Evolutionary conservation across 2,329 filamentous ascomycete genomes (phyloP).

Genomic region (Ramularia endophylla): DNA sequence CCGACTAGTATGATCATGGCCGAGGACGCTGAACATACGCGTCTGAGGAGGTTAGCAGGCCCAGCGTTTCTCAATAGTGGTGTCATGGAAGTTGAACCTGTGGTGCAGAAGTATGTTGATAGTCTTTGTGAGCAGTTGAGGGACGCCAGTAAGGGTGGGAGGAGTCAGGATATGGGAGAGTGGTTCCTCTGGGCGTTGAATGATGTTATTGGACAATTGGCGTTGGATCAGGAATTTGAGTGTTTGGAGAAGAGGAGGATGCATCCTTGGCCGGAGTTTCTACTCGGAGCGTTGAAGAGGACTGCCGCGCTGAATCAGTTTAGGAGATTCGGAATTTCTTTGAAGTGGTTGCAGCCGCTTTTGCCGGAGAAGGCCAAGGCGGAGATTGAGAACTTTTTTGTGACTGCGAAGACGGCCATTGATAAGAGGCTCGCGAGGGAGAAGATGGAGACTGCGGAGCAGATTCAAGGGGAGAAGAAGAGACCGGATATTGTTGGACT

Average conservation of each 20-base stretch:
- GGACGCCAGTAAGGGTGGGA: conserved; percentile 45
- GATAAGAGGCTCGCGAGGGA: conserved; percentile 12
- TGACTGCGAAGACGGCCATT: conserved; percentile 13
- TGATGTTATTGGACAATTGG: conserved; percentile 57
- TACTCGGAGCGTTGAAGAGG: conserved; percentile 14
- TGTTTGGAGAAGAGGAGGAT: conserved; percentile 17
- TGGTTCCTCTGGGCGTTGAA: conserved; percentile 75
- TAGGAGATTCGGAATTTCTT: conserved; percentile 13
- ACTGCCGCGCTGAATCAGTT: conserved; percentile 17
- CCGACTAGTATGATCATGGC: conserved; percentile 20
- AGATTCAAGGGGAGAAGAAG: conserved; percentile 3
- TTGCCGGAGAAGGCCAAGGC: conserved; percentile 6
- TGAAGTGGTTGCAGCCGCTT: conserved; percentile 11
- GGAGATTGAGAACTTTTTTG: conserved; percentile 14
- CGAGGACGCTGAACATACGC: conserved; percentile 16
- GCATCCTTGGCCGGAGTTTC: conserved; percentile 21
- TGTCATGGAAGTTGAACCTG: conserved; percentile 18
- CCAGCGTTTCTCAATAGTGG: conserved; percentile 21
- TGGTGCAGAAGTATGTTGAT: conserved; percentile 18
- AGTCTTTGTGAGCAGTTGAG: conserved; percentile 15
- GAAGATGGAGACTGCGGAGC: conserved; percentile 2
- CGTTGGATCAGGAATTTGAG: conserved; percentile 46
- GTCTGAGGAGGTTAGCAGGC: conserved; percentile 11
- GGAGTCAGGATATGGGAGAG: conserved; percentile 64
- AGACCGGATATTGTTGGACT: conserved; percentile 19